A percentile compares a stretch with the other conserved stretches of the same genome.
Evolutionary conservation across 768 basidiomycete genomes (phyloP).

Genomic region (Dentipellis fragilis): DNA sequence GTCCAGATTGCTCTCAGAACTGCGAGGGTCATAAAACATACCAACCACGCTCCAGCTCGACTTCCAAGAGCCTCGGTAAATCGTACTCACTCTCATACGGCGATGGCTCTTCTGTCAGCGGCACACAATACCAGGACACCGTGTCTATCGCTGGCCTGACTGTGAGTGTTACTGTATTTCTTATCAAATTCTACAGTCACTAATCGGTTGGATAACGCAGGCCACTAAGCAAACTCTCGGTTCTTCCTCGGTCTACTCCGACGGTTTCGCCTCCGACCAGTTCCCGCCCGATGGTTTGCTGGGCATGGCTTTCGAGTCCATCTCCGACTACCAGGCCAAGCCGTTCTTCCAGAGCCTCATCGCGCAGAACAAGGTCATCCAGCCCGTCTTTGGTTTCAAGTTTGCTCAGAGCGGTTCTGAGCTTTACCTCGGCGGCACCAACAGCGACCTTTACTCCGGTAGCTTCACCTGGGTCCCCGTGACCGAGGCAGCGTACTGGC

Average conservation of each 20-base stretch:
- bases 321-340: slow-evolving; percentile 14
- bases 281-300: slow-evolving; percentile 32
- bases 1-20: slow-evolving; percentile 17
- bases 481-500: slow-evolving; percentile 16
- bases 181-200: too few relatives aligned
- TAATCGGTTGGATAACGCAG: slow-evolving; percentile 5
- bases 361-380: slow-evolving; percentile 20
- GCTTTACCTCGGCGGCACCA: slow-evolving; percentile 10
- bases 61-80: slow-evolving; percentile 11
- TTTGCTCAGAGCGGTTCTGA: slow-evolving; percentile 31
- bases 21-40: slow-evolving; percentile 16
- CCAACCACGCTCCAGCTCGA: not conserved
- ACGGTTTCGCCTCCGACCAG: slow-evolving; percentile 15
- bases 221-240: slow-evolving; percentile 33
- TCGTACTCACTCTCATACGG: slow-evolving; percentile 26
- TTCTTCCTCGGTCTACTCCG: slow-evolving; percentile 29
- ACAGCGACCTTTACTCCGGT: slow-evolving; percentile 2
- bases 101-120: slow-evolving; percentile 28
- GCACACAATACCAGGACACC: slow-evolving; percentile 31
- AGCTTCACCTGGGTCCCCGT: slow-evolving; percentile 5
- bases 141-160: slow-evolving; percentile 28
- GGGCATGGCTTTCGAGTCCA: slow-evolving; percentile 26
- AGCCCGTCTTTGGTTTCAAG: slow-evolving; percentile 38
- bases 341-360: slow-evolving; percentile 32
- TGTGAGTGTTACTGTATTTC: slow-evolving; percentile 7